These are phyloP conservation scores for Pharus latifolius DNA, from an alignment of 176 grass and related monocot species.

Conservation along the genomic window DNA sequence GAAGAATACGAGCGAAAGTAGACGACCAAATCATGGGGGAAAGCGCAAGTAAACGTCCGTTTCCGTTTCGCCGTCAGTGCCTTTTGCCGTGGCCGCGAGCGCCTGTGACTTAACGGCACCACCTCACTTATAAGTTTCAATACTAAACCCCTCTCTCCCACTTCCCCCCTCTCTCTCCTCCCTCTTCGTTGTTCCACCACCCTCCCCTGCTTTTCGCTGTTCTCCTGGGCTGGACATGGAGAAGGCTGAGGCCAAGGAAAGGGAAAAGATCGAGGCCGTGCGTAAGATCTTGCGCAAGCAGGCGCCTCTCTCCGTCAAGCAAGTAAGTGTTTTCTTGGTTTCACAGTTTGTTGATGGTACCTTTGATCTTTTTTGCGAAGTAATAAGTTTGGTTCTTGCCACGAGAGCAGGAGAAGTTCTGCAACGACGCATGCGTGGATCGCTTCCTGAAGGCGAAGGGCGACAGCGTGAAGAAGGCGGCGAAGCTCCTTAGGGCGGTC, in stretches of 20 bases:
- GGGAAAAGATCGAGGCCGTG: conserved; percentile 70
- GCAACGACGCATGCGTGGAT: conserved; percentile 79
- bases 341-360: neutral
- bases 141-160: neutral
- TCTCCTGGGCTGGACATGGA: conserved; percentile 81
- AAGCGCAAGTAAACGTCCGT: conserved; percentile 4
- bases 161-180: neutral
- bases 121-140: conserved; percentile 34
- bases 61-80: conserved; percentile 15
- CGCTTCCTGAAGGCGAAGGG: conserved; percentile 66
- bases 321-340: conserved; percentile 22
- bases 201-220: neutral
- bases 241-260: conserved; percentile 57
- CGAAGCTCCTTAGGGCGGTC: conserved; percentile 72
- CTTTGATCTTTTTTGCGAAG: neutral
- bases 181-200: neutral
- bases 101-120: conserved; percentile 16
- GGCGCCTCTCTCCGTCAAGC: conserved; percentile 68
- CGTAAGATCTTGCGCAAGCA: conserved; percentile 80
- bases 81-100: neutral
- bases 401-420: conserved; percentile 67
- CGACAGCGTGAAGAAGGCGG: conserved; percentile 85
- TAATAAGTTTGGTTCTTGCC: neutral
- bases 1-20: neutral
- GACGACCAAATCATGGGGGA: neutral